Percentiles rank a stretch among this genome's conserved stretches.
Evolutionary conservation across 805 yeast species (phyloP).

Genomic region (Danielozyma ontarioensis): DNA sequence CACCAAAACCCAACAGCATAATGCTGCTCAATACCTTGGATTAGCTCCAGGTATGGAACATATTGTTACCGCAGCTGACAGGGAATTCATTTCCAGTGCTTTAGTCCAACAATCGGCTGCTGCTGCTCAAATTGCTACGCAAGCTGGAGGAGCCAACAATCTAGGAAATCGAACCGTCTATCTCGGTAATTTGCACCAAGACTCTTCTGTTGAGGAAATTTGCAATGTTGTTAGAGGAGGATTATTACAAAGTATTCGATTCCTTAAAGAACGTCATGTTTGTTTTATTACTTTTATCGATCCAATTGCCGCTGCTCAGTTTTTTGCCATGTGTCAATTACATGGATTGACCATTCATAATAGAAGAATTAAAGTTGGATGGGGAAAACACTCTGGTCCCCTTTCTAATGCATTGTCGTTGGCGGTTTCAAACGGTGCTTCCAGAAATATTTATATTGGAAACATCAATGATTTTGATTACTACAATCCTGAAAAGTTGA

Average conservation of each 20-base stretch:
- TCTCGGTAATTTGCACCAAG: constrained; percentile 84
- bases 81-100: constrained; percentile 63
- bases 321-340: constrained; percentile 87
- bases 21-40: constrained; percentile 93
- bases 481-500: constrained; percentile 55
- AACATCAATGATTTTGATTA: constrained; percentile 46
- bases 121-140: constrained; percentile 94
- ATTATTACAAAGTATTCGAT: constrained; percentile 74
- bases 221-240: constrained; percentile 98
- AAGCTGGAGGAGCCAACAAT: constrained; percentile 90
- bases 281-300: constrained; percentile 95
- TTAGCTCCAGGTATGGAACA: constrained; percentile 86
- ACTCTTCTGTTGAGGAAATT: constrained; percentile 83
- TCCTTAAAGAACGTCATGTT: constrained; percentile 79
- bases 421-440: constrained; percentile 92
- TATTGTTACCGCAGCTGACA: constrained; percentile 63
- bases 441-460: constrained; percentile 89
- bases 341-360: constrained; percentile 86
- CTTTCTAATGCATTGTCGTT: constrained; percentile 78
- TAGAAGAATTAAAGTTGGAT: constrained; percentile 85
- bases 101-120: constrained; percentile 92
- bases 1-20: constrained; percentile 92
- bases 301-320: constrained; percentile 96
- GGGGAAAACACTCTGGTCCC: constrained; percentile 98
- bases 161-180: constrained; percentile 92